Evolutionary conservation across 1,139 yeast species (phyloP), one percentile per base, ranked within the genome.

Genomic region (Hansenula sp.): DNA sequence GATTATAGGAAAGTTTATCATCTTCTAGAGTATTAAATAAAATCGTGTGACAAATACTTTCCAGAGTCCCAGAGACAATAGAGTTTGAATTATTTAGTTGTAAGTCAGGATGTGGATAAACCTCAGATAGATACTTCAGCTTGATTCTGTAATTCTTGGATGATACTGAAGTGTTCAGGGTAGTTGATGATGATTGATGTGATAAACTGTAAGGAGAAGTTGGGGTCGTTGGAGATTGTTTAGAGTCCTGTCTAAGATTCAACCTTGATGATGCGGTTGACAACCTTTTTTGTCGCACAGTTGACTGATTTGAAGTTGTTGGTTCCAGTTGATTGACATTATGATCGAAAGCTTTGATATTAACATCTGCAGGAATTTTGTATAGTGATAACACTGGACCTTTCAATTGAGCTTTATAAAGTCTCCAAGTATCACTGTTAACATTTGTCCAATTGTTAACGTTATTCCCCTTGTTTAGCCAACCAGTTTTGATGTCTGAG

Each of bases 11-110:
- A 33, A 71, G 60, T 38, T 59, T 63, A 29, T 62, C 66, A 47
- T 67, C 68, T 19, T 63, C 66, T 27, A 60, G 47, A 32, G 68
- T 67, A 51, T 68, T 71, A 63, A 87, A 87, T 8, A 88, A 62
- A 30, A 86, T 68, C 11, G 86, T 78, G 61, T 89, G 96, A 48
- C 90, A 76, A 36, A 89, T 70, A 35, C 90, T 76, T 59, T 88
- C 96, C 16, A 80, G 61, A 1, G 88, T 61, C 15, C 85, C 85
- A 25, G 71, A 69, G 11, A 71, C 53, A 42, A 76, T 68, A 46
- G 74, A 52, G 34, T 54, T 56, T 4, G 54, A 34, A 32, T 68
- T 66, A 57, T 84, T 88, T 48, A 79, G 66, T 33, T 68, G 70
- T 34, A 89, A 66, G 36, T 80, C 81, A 1, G 96, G 96, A 60